Conservation (phyloP, 2,329 filamentous ascomycete species). For the Neoscytalidium dimidiatum region DNA sequence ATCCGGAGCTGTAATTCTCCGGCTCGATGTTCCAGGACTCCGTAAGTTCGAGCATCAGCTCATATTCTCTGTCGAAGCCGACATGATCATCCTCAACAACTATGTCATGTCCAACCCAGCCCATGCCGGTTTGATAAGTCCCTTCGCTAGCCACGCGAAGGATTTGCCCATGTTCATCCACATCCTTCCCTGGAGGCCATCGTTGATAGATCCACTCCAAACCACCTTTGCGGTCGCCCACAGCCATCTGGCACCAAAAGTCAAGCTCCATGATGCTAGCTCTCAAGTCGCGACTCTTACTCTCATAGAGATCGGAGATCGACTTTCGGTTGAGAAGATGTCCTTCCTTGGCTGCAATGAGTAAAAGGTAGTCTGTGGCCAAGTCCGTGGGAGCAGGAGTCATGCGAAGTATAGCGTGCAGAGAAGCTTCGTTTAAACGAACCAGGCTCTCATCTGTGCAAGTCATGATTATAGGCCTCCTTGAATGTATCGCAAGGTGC, state of each 20-base stretch:
- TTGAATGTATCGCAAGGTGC: slow-evolving; percentile 77
- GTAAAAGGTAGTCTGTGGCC: slow-evolving; percentile 76
- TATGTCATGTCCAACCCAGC: slow-evolving; percentile 67
- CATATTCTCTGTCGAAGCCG: slow-evolving; percentile 56
- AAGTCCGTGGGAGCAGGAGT: slow-evolving; percentile 64
- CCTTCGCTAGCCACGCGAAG: slow-evolving; percentile 79
- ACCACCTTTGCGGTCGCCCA: slow-evolving; percentile 85
- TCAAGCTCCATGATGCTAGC: slow-evolving; percentile 81
- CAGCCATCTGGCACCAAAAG: slow-evolving; percentile 95
- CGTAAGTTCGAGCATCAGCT: slow-evolving; percentile 66
- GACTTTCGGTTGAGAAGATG: slow-evolving; percentile 72
- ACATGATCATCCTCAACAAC: slow-evolving; percentile 40
- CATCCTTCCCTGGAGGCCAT: slow-evolving; percentile 71
- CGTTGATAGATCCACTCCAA: slow-evolving; percentile 85
- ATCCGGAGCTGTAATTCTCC: slow-evolving; percentile 25
- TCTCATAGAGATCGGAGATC: slow-evolving; percentile 69
- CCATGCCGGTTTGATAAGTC: slow-evolving; percentile 79
- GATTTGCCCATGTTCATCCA: slow-evolving; percentile 66
- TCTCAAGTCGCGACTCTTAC: slow-evolving; percentile 72
- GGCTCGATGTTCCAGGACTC: slow-evolving; percentile 59
- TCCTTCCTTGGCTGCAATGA: slow-evolving; percentile 85
- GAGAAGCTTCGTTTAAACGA: slow-evolving; percentile 70
- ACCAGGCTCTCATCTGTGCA: slow-evolving; percentile 91
- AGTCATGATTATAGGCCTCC: slow-evolving; percentile 89
- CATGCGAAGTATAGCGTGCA: slow-evolving; percentile 85